A percentile compares a stretch with the other conserved stretches of the same genome.
Conservation (phyloP, 306 rosid genomes). For the Morella rubra region DNA sequence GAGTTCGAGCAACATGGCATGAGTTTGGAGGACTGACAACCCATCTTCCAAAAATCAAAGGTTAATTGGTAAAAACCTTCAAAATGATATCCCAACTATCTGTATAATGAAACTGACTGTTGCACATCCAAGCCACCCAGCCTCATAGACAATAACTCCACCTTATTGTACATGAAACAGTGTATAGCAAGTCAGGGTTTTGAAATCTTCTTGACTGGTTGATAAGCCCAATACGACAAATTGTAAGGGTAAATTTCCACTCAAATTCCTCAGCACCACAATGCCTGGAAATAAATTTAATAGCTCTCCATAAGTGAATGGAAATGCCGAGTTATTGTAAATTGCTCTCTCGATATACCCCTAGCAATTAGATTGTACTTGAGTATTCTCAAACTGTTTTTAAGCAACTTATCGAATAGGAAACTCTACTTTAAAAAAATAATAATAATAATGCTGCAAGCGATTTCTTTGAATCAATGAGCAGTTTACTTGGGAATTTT, state of each 20-base stretch:
- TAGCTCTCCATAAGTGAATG: not conserved
- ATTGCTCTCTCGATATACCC: not conserved
- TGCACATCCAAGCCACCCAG: conserved; percentile 13
- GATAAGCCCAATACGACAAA: conserved; percentile 4
- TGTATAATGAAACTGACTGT: conserved; percentile 27
- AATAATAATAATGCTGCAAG: not conserved
- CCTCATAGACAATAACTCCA: conserved; percentile 28
- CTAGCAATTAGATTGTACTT: not conserved
- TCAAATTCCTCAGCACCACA: conserved; percentile 11
- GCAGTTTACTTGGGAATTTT: not conserved
- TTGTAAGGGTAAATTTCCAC: not conserved
- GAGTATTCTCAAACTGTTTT: not conserved
- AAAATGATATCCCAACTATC: conserved; percentile 18
- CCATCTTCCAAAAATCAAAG: conserved; percentile 50
- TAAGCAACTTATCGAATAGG: not conserved
- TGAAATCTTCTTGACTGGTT: conserved; percentile 10
- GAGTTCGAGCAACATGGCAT: conserved; percentile 69
- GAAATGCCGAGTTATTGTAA: not conserved
- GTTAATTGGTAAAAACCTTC: conserved; percentile 22
- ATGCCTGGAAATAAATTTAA: not conserved
- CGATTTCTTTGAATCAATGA: not conserved
- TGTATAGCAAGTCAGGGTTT: conserved; percentile 22
- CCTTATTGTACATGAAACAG: conserved; percentile 18
- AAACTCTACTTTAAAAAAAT: not conserved
- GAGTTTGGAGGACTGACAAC: conserved; percentile 64